These are phyloP conservation scores for Dioscorea zingiberensis DNA, from an alignment of 106 monocot genomes.

Conservation along the genomic window DNA sequence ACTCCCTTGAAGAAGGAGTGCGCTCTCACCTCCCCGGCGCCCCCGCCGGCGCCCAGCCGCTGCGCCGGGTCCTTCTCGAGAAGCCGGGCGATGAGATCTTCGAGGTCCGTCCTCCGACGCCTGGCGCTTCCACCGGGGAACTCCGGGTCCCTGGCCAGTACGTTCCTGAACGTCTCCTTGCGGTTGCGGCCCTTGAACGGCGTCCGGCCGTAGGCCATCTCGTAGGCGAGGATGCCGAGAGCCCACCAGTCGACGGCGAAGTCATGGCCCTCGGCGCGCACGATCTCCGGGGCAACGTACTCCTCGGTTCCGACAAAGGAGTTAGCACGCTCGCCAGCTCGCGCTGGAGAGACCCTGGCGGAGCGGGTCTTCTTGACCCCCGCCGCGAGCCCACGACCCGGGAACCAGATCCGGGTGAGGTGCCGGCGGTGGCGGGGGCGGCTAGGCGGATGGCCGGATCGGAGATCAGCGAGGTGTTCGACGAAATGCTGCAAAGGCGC, in stretches of 20 bases:
- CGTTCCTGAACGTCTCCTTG: conserved; percentile 89
- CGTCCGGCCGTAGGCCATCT: conserved; percentile 78
- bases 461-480: background rate
- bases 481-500: background rate
- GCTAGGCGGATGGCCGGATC: background rate
- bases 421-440: conserved; percentile 27
- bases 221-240: conserved; percentile 71
- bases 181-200: conserved; percentile 77
- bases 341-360: conserved; percentile 61
- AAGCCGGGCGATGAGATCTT: conserved; percentile 57
- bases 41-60: conserved; percentile 56
- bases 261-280: conserved; percentile 77
- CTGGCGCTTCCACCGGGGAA: conserved; percentile 28
- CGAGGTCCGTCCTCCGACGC: conserved; percentile 37
- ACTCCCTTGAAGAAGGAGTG: conserved; percentile 83
- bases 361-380: conserved; percentile 56
- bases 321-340: conserved; percentile 42
- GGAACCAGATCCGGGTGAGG: conserved; percentile 39
- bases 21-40: conserved; percentile 61
- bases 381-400: background rate
- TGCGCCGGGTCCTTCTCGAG: conserved; percentile 52
- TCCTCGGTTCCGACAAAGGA: conserved; percentile 97
- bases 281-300: conserved; percentile 91
- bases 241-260: conserved; percentile 97
- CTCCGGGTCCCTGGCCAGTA: conserved; percentile 47